Base-by-base conservation (phyloP, 1,284 basidiomycete genomes). In the Trichosporon inkin region DNA sequence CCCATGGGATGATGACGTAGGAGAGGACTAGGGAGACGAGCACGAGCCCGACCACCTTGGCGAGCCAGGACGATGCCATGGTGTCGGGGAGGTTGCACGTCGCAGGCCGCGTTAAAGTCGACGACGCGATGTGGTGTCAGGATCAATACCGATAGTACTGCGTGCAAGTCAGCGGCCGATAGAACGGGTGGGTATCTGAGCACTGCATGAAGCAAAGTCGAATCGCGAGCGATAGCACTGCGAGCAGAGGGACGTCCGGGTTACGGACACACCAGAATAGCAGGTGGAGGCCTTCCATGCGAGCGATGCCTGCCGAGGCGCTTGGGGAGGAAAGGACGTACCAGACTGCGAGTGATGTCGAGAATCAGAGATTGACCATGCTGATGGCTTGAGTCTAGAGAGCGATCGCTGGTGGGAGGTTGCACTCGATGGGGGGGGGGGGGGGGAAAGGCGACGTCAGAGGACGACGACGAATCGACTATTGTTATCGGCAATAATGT, bases 1-100 rank as follows among this genome's bases (percentile, higher is more conserved):
- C 57, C 35, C 32, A 59, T 3, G 66, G 64, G 39, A 69, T 57
- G 59, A 67, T 59, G 11, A 71, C 24, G 51, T 63, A 58, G 32
- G 63, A 54, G 22, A 58, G 54, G 3, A 60, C 10, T 53, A 61
- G 32, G 10, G 49, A 67, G 44, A 58, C 16, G 47, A 62, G 58
- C 22, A 62, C 32, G 37, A 65, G 39, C 37, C 57, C 51, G 37
- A 62, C 32, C 16, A 49, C 44, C 44, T 49, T 49, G 44, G 44
- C 44, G 44, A 49, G 24, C 44, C 44, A 49, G 22, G 44, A 49
- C 24, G 44, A 49, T 24, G 44, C 44, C 44, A 49, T 49, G 44
- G 44, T 49, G 24, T 49, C 44, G 24, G 57, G 24, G 20, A 54
- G 11, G 40, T 55, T 38, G 35, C 59, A 16, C 60, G 55, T 62